Conservation (phyloP, 2,329 filamentous ascomycete species). For the Hymenoscyphus fructigenus region DNA sequence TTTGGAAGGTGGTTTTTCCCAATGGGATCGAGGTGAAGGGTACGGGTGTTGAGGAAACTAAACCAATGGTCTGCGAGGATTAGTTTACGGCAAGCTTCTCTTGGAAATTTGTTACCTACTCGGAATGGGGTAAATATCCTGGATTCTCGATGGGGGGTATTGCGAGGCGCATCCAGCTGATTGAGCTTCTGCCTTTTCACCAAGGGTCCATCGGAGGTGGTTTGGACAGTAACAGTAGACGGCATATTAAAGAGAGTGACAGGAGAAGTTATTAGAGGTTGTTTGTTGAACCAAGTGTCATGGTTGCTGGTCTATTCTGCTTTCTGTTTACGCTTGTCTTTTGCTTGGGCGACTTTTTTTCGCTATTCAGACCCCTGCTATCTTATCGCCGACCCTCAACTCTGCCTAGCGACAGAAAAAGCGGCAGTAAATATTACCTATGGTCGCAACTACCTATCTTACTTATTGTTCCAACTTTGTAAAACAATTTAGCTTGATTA, state of each 20-base stretch:
- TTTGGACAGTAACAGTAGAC: constrained; percentile 34
- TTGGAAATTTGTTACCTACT: no score
- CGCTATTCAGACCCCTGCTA: constrained; percentile 12
- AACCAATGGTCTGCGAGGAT: constrained; percentile 72
- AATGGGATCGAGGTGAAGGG: constrained; percentile 87
- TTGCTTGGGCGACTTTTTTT: neutral
- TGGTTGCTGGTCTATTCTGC: neutral
- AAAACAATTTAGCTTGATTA: no score
- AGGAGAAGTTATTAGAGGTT: neutral
- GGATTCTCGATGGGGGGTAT: constrained; percentile 53
- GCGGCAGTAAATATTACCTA: no score
- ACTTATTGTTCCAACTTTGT: no score
- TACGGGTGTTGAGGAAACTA: constrained; percentile 86
- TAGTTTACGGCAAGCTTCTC: constrained; percentile 21
- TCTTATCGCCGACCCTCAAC: constrained; percentile 29
- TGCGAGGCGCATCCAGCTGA: constrained; percentile 40
- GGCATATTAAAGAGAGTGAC: constrained; percentile 42
- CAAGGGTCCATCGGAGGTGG: constrained; percentile 58
- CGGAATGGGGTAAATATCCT: constrained; percentile 91
- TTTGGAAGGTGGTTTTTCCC: constrained; percentile 93
- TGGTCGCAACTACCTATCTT: no score
- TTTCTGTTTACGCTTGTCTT: neutral
- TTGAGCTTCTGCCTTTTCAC: constrained; percentile 75
- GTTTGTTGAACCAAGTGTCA: neutral
- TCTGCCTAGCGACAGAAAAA: no score